phyloP scores from a whole-genome alignment of 331 rosid genomes.

The Rhamnella rubrinervis region DNA sequence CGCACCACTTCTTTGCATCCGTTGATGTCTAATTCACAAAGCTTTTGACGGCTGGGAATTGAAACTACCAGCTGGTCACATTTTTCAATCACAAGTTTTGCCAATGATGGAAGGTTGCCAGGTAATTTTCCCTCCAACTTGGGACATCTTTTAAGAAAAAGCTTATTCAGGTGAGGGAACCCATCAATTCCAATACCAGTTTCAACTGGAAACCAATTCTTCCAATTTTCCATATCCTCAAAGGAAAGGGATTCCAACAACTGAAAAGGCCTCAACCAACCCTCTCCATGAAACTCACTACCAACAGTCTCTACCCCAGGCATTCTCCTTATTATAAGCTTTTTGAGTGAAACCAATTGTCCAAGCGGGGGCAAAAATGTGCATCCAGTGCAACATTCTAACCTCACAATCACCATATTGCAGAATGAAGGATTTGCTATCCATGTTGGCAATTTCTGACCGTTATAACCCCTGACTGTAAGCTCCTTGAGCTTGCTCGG shows the following conservation, averaged over 20 bases:
- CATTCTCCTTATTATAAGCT: not conserved
- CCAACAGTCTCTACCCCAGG: not conserved
- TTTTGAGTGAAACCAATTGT: not conserved
- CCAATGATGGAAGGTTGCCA: conserved; percentile 6
- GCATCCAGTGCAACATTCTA: conserved; percentile 4
- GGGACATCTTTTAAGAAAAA: conserved; percentile 6
- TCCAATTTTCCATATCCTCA: conserved; percentile 23
- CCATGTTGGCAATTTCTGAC: conserved; percentile 15
- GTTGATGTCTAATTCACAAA: conserved; percentile 2
- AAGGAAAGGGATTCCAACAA: conserved; percentile 19
- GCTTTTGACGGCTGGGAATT: conserved; percentile 5
- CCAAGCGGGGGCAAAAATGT: conserved; percentile 14
- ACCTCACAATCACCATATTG: conserved; percentile 1
- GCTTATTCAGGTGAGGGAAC: conserved; percentile 10
- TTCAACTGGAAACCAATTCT: conserved; percentile 9
- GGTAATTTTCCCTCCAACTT: conserved; percentile 23
- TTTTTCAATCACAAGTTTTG: not conserved
- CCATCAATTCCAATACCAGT: not conserved
- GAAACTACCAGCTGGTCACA: conserved; percentile 19
- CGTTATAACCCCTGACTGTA: conserved; percentile 8
- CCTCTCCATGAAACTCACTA: conserved; percentile 2
- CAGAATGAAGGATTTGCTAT: conserved; percentile 1
- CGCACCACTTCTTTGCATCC: conserved; percentile 10
- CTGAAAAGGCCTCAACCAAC: conserved; percentile 5
- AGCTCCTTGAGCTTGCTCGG: conserved; percentile 14